These are phyloP conservation scores for Myriosclerotinia curreyana DNA, from an alignment of 2,329 filamentous ascomycete species.

Conservation along the genomic window DNA sequence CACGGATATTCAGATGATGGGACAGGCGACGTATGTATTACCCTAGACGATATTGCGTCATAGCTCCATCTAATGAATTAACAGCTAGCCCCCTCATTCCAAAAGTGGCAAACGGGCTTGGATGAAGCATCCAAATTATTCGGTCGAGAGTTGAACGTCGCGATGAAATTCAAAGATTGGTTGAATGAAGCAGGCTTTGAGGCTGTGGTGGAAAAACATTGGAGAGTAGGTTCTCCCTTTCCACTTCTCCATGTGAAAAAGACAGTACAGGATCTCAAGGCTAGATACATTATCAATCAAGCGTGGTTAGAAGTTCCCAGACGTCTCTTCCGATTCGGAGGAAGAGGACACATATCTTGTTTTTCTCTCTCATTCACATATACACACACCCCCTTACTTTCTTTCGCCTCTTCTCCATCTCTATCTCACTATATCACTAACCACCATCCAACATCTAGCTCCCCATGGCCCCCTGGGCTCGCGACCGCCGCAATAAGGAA, in stretches of 20 bases:
- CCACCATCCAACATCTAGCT: slow-evolving; percentile 16
- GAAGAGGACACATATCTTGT: neutral
- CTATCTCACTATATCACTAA: neutral
- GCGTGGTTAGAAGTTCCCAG: too few species aligned
- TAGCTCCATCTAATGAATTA: neutral
- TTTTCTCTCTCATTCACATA: neutral
- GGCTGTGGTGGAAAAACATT: slow-evolving; percentile 24
- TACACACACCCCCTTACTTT: neutral
- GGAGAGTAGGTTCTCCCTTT: neutral
- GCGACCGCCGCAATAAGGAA: slow-evolving; percentile 40
- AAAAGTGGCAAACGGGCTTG: slow-evolving; percentile 28
- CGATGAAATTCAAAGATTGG: slow-evolving; percentile 32
- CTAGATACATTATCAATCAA: too few species aligned
- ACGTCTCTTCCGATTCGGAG: neutral
- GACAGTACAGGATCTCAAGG: too few species aligned
- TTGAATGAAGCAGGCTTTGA: slow-evolving; percentile 42
- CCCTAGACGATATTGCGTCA: neutral
- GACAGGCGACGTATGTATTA: slow-evolving; percentile 3
- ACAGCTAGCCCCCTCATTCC: slow-evolving; percentile 22
- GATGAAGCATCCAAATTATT: slow-evolving; percentile 39
- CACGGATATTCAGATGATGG: slow-evolving; percentile 16
- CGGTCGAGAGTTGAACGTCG: slow-evolving; percentile 35
- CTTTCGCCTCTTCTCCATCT: neutral
- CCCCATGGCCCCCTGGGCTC: slow-evolving; percentile 41
- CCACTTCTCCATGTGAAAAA: neutral